phyloP scores from a whole-genome alignment of 1,139 yeast species.

The Saccharomyces uvarum region DNA sequence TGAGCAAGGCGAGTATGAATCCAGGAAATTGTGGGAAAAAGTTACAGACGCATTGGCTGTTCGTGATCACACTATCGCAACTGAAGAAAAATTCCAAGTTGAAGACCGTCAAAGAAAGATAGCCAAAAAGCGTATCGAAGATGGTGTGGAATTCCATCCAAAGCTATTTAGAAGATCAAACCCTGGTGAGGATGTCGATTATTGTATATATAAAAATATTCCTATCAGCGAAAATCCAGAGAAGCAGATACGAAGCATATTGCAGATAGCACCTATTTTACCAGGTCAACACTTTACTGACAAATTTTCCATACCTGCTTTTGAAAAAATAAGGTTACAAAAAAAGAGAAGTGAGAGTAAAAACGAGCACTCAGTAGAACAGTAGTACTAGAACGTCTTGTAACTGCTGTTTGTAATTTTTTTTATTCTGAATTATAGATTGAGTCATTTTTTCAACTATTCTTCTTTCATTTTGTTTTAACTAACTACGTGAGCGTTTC shows the following conservation, averaged over 20 bases:
- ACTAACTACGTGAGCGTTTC: not conserved
- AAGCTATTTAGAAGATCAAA: constrained; percentile 49
- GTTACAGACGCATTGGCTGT: constrained; percentile 70
- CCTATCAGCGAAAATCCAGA: constrained; percentile 41
- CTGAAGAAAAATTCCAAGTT: constrained; percentile 76
- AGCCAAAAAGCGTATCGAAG: constrained; percentile 68
- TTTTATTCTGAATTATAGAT: not conserved
- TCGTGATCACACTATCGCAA: constrained; percentile 74
- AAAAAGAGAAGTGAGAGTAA: constrained; percentile 2
- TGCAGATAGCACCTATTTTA: constrained; percentile 61
- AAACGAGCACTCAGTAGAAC: not conserved
- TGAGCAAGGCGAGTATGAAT: constrained; percentile 76
- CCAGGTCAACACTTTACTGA: constrained; percentile 68
- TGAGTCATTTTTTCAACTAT: not conserved
- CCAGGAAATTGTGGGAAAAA: constrained; percentile 73
- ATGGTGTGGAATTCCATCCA: constrained; percentile 73
- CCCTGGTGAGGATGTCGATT: constrained; percentile 46
- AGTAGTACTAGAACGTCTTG: not conserved
- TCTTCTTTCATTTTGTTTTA: not conserved
- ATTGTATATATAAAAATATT: constrained; percentile 53
- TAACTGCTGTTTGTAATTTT: not conserved
- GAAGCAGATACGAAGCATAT: constrained; percentile 45
- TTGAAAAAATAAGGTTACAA: constrained; percentile 35
- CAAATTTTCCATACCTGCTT: constrained; percentile 64
- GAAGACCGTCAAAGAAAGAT: constrained; percentile 73